Conservation (phyloP, 2,329 filamentous ascomycete genomes). For the Sclerotinia trifoliorum region DNA sequence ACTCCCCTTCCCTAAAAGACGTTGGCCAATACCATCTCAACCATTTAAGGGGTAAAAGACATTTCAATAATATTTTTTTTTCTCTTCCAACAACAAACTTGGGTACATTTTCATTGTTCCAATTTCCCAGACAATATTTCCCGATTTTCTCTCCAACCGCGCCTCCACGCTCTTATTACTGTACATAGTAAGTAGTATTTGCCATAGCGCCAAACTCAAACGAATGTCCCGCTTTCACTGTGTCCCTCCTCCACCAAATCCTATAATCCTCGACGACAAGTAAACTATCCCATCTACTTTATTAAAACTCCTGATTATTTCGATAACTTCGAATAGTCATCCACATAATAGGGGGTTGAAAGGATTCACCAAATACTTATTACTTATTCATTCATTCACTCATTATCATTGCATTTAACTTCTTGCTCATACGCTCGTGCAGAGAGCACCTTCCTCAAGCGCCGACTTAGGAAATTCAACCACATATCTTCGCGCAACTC, state of each 20-base stretch:
- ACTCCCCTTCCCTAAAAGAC: neutral
- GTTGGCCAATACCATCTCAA: neutral
- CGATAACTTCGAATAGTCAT: neutral
- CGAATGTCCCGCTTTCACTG: conserved; percentile 24
- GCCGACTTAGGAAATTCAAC: conserved; percentile 13
- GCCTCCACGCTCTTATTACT: conserved; percentile 13
- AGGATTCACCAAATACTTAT: neutral
- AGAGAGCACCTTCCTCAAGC: conserved; percentile 16
- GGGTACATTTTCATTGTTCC: conserved; percentile 9
- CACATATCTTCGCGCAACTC: conserved; percentile 19
- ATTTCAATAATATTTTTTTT: neutral
- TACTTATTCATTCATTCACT: neutral
- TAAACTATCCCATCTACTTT: conserved; percentile 6
- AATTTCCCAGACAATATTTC: conserved; percentile 6
- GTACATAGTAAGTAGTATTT: neutral
- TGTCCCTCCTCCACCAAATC: conserved; percentile 24
- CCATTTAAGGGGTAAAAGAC: conserved; percentile 11
- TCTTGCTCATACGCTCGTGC: conserved; percentile 7
- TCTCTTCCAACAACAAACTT: neutral
- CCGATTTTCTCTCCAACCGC: conserved; percentile 14
- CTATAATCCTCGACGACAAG: conserved; percentile 19
- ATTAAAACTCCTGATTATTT: conserved; percentile 12
- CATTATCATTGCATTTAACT: conserved; percentile 1
- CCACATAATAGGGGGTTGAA: neutral
- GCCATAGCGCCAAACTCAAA: conserved; percentile 23